Evolutionary conservation across 2,329 filamentous ascomycete species (phyloP).

Genomic region (Colletotrichum lupini): DNA sequence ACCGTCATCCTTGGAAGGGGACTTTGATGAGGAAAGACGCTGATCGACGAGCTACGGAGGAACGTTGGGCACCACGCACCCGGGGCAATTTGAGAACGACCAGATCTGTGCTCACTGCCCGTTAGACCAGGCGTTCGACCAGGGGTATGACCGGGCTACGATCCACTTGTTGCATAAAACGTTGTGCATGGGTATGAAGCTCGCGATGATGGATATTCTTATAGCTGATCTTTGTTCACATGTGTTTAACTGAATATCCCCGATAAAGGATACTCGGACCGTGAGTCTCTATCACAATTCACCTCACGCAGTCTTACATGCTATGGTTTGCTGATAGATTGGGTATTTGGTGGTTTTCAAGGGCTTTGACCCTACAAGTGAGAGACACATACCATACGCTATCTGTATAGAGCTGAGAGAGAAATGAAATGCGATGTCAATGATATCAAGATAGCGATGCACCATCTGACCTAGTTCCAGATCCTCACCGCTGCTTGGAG

Average conservation of each 20-base stretch:
- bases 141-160: background rate
- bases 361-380: background rate
- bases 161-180: conserved; percentile 1
- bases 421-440: background rate
- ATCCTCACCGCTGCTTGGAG: background rate
- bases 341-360: background rate
- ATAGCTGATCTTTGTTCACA: background rate
- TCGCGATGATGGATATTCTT: background rate
- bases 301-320: background rate
- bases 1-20: conserved; percentile 17
- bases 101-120: background rate
- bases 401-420: background rate
- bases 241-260: background rate
- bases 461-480: background rate
- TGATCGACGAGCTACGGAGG: conserved; percentile 29
- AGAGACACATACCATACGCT: background rate
- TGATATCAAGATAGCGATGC: background rate
- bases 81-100: conserved; percentile 11
- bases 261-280: background rate
- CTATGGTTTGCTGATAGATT: background rate
- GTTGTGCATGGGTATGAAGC: background rate
- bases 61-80: conserved; percentile 18
- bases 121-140: background rate
- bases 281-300: background rate
- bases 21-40: conserved; percentile 20